These are phyloP conservation scores for Colletotrichum sp. DNA, from an alignment of 2,329 filamentous ascomycete species.

Conservation along the genomic window DNA sequence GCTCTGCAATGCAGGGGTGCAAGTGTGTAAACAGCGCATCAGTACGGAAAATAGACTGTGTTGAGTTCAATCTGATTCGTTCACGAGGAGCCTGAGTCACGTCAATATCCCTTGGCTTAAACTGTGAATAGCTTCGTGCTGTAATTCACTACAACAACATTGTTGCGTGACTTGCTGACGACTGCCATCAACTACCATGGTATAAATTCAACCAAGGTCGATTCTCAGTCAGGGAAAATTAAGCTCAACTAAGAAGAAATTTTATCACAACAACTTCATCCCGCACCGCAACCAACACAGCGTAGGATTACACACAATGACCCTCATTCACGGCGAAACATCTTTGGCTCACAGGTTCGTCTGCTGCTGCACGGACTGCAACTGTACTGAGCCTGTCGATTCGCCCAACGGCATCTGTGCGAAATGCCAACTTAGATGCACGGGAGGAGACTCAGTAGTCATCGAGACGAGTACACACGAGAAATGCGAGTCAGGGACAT, in stretches of 20 bases:
- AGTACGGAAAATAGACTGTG: neutral
- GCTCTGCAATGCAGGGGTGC: neutral
- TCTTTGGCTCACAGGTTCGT: neutral
- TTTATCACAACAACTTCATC: neutral
- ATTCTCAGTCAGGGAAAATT: rapidly evolving
- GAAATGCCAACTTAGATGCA: neutral
- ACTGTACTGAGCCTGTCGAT: neutral
- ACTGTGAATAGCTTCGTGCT: neutral
- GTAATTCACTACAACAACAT: neutral
- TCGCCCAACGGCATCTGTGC: neutral
- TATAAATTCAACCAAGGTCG: neutral
- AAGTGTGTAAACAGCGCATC: neutral
- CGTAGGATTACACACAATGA: neutral
- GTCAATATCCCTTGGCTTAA: neutral
- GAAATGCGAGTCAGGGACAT: neutral
- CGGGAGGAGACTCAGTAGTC: neutral
- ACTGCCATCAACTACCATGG: neutral
- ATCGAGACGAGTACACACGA: neutral
- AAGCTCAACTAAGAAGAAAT: neutral
- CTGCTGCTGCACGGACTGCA: neutral
- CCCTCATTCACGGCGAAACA: neutral
- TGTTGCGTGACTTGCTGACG: neutral
- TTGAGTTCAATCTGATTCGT: neutral
- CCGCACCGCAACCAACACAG: neutral
- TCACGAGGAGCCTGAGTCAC: neutral